Evolutionary conservation across 2,329 filamentous ascomycete species (phyloP).

Genomic region (Phialocephala subalpina): DNA sequence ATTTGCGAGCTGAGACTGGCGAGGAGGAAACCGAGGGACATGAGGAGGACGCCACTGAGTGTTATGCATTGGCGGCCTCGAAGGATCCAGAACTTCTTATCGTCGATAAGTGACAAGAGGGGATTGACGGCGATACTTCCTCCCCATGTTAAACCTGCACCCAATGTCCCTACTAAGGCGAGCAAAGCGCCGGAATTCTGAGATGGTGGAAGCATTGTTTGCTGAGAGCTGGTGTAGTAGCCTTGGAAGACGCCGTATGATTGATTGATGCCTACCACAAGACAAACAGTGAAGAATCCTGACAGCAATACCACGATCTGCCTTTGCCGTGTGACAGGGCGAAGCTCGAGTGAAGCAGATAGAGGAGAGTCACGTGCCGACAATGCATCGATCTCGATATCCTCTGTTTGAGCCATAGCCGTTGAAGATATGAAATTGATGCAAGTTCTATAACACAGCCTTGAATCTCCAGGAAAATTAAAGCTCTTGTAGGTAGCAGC

Average conservation of each 20-base stretch:
- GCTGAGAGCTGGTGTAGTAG: conserved; percentile 53
- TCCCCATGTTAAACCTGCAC: conserved; percentile 57
- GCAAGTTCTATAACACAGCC: too few relatives aligned
- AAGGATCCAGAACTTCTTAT: conserved; percentile 45
- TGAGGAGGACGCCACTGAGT: conserved; percentile 49
- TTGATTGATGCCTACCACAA: conserved; percentile 55
- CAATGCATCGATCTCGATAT: too few relatives aligned
- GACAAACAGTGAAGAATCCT: conserved; percentile 13
- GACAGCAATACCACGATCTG: conserved; percentile 50
- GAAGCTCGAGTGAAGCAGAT: conserved; percentile 20
- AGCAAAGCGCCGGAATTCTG: conserved; percentile 50
- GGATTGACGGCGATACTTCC: conserved; percentile 58
- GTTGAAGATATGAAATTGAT: too few relatives aligned
- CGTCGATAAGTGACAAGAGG: conserved; percentile 52
- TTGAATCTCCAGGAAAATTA: too few relatives aligned
- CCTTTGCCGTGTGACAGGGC: conserved; percentile 42
- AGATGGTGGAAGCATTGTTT: conserved; percentile 48
- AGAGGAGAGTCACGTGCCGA: too few relatives aligned
- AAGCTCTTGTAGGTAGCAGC: too few relatives aligned
- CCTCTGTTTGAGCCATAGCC: too few relatives aligned
- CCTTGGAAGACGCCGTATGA: conserved; percentile 58
- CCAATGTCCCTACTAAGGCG: conserved; percentile 57
- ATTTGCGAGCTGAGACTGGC: conserved; percentile 48
- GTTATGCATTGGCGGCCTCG: conserved; percentile 35
- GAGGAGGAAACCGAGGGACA: conserved; percentile 52